Base-by-base conservation (phyloP, 2,329 filamentous ascomycete genomes). In the Blastomyces silverae region DNA sequence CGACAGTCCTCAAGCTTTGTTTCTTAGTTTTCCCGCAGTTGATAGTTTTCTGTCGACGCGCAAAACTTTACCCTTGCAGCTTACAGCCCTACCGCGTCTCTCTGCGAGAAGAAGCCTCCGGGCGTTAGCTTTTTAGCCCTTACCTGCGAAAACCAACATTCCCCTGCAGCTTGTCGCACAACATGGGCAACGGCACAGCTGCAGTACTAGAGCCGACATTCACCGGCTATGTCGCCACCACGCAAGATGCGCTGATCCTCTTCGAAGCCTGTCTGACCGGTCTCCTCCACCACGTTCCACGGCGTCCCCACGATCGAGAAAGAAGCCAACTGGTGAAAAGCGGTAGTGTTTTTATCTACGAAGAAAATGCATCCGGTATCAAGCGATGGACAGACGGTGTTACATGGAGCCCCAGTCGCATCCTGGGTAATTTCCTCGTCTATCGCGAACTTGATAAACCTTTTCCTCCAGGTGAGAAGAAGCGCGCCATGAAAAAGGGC, bases 351-450 rank as follows among this genome's bases (percentile, higher is more conserved):
- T 94, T 96, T 77, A 90, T 96, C 69, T 97, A 96, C 75, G 91
- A 96, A 72, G 91, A 96, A 75, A 88, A 91, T 67, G 88, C 90
- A 0, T 95, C 92, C 0, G 91, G 91, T 5, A 96, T 96, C 78
- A 95, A 95, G 79, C 84, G 92, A 64, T 97, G 92, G 92, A 96
- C 92, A 0, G 92, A 97, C 70, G 92, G 92, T 17, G 86, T 93
- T 13, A 88, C 89, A 7, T 97, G 92, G 92, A 95, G 90, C 70
- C 92, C 92, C 0, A 95, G 88, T 75, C 87, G 89, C 20, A 93
- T 95, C 59, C 81, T 93, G 59, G 89, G 88, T 65, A 94, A 94
- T 73, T 95, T 91, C 70, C 83, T 96, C 55, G 85, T 95, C 69
- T 96, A 96, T 72, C 87, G 91, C 39, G 90, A 96, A 74, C 83